phyloP scores from a whole-genome alignment of 495 filamentous ascomycete genomes.

The Penicillium flavigenum region DNA sequence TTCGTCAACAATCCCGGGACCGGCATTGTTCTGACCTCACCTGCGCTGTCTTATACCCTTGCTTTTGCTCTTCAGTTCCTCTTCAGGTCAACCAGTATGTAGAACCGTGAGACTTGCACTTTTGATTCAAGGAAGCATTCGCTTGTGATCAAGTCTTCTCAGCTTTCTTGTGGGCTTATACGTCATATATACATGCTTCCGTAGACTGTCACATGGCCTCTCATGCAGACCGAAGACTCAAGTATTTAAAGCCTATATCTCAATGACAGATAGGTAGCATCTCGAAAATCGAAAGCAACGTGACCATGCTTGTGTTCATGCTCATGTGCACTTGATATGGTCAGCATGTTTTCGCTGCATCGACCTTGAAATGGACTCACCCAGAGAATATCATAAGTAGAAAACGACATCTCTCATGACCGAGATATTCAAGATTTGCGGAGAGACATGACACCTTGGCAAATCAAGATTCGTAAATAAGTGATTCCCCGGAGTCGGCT shows the following conservation, averaged over 20 bases:
- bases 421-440: neutral
- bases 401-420: no score
- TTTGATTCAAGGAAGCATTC: neutral
- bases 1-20: slow-evolving; percentile 5
- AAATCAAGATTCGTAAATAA: neutral
- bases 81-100: neutral
- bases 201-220: neutral
- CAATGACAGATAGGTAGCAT: neutral
- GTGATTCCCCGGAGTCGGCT: neutral
- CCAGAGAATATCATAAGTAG: neutral
- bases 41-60: neutral
- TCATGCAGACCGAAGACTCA: neutral
- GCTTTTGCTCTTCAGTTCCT: neutral
- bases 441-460: neutral
- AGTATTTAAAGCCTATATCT: neutral
- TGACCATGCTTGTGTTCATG: neutral
- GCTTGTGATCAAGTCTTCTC: neutral
- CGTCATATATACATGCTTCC: neutral
- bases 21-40: slow-evolving; percentile 3
- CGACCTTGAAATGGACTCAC: neutral
- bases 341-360: neutral
- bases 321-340: neutral
- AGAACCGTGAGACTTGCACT: neutral
- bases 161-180: neutral
- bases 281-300: neutral